Evolutionary conservation across 208 protist species (phyloP), one percentile per base, ranked within the genome.

Genomic region (Leishmania gerbilli): DNA sequence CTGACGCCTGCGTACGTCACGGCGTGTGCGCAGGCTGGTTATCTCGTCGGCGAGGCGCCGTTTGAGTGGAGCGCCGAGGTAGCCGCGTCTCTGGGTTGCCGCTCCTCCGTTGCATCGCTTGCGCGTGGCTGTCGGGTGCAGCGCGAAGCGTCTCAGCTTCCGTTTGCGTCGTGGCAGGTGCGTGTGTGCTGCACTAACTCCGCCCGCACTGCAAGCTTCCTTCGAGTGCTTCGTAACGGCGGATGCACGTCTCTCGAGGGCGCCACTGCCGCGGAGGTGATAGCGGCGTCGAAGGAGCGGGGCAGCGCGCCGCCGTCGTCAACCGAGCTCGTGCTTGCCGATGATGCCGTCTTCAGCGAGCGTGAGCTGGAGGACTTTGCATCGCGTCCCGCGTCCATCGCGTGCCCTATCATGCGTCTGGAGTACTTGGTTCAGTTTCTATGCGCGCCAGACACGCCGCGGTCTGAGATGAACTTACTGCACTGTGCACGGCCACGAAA

Each of bases 391-490:
- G 27, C 31, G 37, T 40, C 40, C 47, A 31, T 78, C 19, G 53
- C n/a, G 49, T 68, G 77, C 62, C 82, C 82, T 31, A 88, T 95
- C 27, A 71, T 92, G 17, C 85, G 84, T 24, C 67, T 95, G 37
- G 90, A 96, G 40, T 96, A 94, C 76, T 45, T 96, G 55, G 87
- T 92, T 13, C 88, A 95, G 64, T 92, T 76, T 72, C 74, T 96
- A 67, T 95, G 87, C 82, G 58, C 83, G 15, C 64, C 85, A 71
- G 77, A 77, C 37, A 84, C 89, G 21, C 69, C 81, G 6, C 60
- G 79, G 34, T 49, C 71, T 8, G 81, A 81, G 13, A 90, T 87
- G 79, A 71, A 80, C 47, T 31, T 92, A 2, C 64, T 88, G 67
- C 58, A 45, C 56, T 55, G 71, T 40, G 31, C 81, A 21, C 81